Evolutionary conservation across 768 basidiomycete species (phyloP).

Genomic region (Wakefieldia striispora): DNA sequence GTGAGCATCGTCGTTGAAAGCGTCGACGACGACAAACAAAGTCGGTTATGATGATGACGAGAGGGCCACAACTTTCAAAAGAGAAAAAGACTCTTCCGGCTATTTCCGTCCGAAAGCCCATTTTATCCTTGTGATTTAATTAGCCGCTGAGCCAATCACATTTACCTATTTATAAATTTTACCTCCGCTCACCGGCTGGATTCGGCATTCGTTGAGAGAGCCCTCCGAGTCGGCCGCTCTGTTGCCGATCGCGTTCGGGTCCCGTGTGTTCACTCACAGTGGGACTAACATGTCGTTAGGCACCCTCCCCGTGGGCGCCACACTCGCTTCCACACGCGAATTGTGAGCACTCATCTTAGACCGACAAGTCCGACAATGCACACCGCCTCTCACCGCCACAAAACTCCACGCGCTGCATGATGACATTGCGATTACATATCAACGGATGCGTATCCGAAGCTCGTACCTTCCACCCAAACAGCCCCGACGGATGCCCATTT

Average conservation of each 20-base stretch:
- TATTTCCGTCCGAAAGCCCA: constrained; percentile 15
- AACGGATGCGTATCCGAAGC: constrained; percentile 45
- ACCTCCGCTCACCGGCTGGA: constrained; percentile 11
- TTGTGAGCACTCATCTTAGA: too few species aligned
- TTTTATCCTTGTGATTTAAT: constrained; percentile 25
- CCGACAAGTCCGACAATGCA: too few species aligned
- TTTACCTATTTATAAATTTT: constrained; percentile 15
- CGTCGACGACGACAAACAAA: constrained; percentile 20
- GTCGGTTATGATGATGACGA: background rate
- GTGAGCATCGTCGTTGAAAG: constrained; percentile 58
- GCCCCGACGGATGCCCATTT: too few species aligned
- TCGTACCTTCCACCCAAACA: too few species aligned
- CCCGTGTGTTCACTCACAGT: too few species aligned
- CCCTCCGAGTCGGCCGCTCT: too few species aligned
- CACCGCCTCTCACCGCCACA: too few species aligned
- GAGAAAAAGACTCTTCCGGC: constrained; percentile 25
- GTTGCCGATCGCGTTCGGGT: too few species aligned
- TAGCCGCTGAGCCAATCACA: constrained; percentile 21
- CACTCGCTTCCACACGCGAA: too few species aligned
- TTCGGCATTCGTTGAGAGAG: background rate
- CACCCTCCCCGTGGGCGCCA: too few species aligned
- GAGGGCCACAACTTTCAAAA: constrained; percentile 18
- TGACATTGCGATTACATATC: background rate
- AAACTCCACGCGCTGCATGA: too few species aligned
- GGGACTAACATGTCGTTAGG: too few species aligned